These are phyloP conservation scores for Solanum sparsipilum DNA, from an alignment of 257 asterid species.

Conservation along the genomic window DNA sequence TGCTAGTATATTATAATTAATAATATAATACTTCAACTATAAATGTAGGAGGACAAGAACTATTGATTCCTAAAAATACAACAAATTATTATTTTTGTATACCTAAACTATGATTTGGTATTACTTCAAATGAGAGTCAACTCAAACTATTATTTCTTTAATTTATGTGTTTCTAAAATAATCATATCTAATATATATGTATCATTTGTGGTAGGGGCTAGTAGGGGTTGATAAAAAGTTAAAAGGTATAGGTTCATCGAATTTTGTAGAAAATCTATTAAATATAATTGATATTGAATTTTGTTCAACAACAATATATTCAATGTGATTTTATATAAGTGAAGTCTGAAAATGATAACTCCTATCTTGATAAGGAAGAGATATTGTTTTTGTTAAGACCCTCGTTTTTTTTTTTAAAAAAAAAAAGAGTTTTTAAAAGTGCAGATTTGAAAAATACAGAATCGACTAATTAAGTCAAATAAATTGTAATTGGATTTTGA, in stretches of 20 bases:
- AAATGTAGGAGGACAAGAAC: neutral
- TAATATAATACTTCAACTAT: neutral
- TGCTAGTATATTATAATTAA: neutral
- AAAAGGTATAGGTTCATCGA: neutral
- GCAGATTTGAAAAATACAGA: neutral
- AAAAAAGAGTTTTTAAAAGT: neutral
- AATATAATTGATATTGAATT: neutral
- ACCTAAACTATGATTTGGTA: neutral
- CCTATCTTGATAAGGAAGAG: neutral
- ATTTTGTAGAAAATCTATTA: neutral
- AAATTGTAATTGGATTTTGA: neutral
- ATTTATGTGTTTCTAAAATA: neutral
- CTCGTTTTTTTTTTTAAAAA: neutral
- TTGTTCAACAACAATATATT: neutral
- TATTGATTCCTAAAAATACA: neutral
- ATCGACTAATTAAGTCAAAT: neutral
- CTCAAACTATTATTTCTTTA: neutral
- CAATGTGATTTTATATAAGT: neutral
- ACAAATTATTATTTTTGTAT: neutral
- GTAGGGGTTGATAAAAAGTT: neutral
- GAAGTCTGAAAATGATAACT: too few species aligned
- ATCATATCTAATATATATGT: neutral
- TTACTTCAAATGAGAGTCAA: neutral
- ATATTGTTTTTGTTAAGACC: neutral
- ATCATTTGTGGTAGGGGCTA: neutral